phyloP scores from a whole-genome alignment of 805 yeast genomes.

The Cyberlindnera misumaiensis region DNA sequence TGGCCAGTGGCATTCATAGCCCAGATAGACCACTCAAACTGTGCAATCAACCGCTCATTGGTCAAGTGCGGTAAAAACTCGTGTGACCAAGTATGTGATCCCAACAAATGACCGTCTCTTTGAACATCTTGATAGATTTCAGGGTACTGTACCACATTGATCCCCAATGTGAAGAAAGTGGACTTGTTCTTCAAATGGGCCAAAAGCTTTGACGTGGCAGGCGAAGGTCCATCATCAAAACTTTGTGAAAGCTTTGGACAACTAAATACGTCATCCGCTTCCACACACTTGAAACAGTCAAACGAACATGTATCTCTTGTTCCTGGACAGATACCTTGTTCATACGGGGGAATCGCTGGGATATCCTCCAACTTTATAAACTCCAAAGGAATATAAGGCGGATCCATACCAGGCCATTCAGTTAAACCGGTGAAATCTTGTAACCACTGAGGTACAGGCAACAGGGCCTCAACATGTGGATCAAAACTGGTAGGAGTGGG shows the following conservation, averaged over 20 bases:
- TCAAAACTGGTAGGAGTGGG: slow-evolving; percentile 23
- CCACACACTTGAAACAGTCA: slow-evolving; percentile 77
- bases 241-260: slow-evolving; percentile 78
- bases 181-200: slow-evolving; percentile 46
- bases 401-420: slow-evolving; percentile 81
- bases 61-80: slow-evolving; percentile 69
- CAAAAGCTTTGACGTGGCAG: slow-evolving; percentile 56
- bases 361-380: slow-evolving; percentile 52
- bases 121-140: slow-evolving; percentile 55
- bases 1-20: slow-evolving; percentile 93
- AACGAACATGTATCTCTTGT: slow-evolving; percentile 62
- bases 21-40: slow-evolving; percentile 93
- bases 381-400: slow-evolving; percentile 81
- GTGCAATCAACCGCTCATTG: slow-evolving; percentile 82
- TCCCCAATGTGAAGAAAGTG: slow-evolving; percentile 83
- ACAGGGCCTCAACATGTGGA: slow-evolving; percentile 19
- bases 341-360: slow-evolving; percentile 42
- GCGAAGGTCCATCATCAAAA: slow-evolving; percentile 93
- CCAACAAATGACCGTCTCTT: slow-evolving; percentile 68
- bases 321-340: slow-evolving; percentile 55
- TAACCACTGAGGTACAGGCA: slow-evolving; percentile 78
- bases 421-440: slow-evolving; percentile 61
- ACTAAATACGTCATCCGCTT: slow-evolving; percentile 67
- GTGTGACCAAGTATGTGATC: slow-evolving; percentile 92
- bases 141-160: slow-evolving; percentile 72